phyloP scores from a whole-genome alignment of 2,329 filamentous ascomycete species.

The Alternaria sp. region DNA sequence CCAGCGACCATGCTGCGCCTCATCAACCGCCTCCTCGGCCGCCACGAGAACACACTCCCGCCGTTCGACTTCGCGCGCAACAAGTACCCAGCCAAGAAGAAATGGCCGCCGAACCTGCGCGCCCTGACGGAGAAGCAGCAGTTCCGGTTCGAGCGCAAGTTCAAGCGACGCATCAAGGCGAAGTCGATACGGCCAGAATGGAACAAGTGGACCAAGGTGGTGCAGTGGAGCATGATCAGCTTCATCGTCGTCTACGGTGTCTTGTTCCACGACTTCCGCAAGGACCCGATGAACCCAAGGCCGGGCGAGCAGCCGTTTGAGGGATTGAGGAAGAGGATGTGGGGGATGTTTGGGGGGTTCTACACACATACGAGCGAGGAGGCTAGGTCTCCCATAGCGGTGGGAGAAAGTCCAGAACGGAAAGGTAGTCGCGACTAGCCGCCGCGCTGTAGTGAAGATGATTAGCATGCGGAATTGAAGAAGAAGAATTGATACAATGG shows the following conservation, averaged over 20 bases:
- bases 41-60: slow-evolving; percentile 48
- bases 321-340: slow-evolving; percentile 34
- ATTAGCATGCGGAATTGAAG: neutral
- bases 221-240: slow-evolving; percentile 61
- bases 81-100: slow-evolving; percentile 70
- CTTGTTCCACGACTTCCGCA: slow-evolving; percentile 65
- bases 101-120: slow-evolving; percentile 79
- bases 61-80: slow-evolving; percentile 58
- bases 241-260: slow-evolving; percentile 62
- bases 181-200: slow-evolving; percentile 68
- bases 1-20: slow-evolving; percentile 31
- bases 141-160: slow-evolving; percentile 79
- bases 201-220: slow-evolving; percentile 69
- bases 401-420: slow-evolving; percentile 1
- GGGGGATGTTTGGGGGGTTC: slow-evolving; percentile 31
- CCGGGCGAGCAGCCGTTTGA: slow-evolving; percentile 42
- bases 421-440: neutral
- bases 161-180: slow-evolving; percentile 71
- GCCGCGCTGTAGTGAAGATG: neutral
- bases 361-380: slow-evolving; percentile 36
- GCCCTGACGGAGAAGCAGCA: slow-evolving; percentile 74
- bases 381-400: slow-evolving; percentile 6
- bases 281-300: slow-evolving; percentile 41
- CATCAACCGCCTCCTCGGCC: slow-evolving; percentile 58
- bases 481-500: neutral